Conservation (phyloP, 2,329 filamentous ascomycete genomes). For the Knoxdaviesia capensis region DNA sequence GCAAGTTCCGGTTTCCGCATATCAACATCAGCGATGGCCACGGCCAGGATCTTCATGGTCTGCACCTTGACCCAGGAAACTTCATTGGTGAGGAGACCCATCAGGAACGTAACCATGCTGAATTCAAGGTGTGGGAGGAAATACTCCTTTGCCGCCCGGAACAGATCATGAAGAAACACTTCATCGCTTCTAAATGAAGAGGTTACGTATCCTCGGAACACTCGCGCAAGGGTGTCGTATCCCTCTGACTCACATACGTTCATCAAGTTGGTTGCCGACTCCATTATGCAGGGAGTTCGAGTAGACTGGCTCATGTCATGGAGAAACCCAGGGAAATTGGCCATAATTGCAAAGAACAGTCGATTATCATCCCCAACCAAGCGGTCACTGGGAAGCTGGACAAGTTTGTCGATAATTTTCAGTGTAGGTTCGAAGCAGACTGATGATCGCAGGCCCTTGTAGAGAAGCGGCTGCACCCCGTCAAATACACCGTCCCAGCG, state of each 20-base stretch:
- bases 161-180: slow-evolving; percentile 58
- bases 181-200: slow-evolving; percentile 44
- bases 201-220: slow-evolving; percentile 30
- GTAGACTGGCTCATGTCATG: slow-evolving; percentile 36
- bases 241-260: slow-evolving; percentile 55
- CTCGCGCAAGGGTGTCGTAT: slow-evolving; percentile 36
- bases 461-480: slow-evolving; percentile 66
- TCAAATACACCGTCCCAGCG: slow-evolving; percentile 83
- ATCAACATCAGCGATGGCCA: slow-evolving; percentile 74
- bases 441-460: slow-evolving; percentile 83
- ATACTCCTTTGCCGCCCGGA: slow-evolving; percentile 52
- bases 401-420: slow-evolving; percentile 56
- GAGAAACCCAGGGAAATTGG: slow-evolving; percentile 78
- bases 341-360: slow-evolving; percentile 68
- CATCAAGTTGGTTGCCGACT: slow-evolving; percentile 49
- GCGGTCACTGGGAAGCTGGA: slow-evolving; percentile 56
- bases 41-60: slow-evolving; percentile 75
- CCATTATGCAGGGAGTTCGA: slow-evolving; percentile 17
- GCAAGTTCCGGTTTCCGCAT: slow-evolving; percentile 84
- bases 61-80: slow-evolving; percentile 80
- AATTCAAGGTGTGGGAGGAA: slow-evolving; percentile 76
- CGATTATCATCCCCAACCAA: slow-evolving; percentile 69
- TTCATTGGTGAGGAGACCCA: slow-evolving; percentile 79
- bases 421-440: slow-evolving; percentile 62
- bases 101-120: slow-evolving; percentile 68